Evolutionary conservation across 176 grass and related monocot species (phyloP).

Genomic region (Eragrostis curvula): DNA sequence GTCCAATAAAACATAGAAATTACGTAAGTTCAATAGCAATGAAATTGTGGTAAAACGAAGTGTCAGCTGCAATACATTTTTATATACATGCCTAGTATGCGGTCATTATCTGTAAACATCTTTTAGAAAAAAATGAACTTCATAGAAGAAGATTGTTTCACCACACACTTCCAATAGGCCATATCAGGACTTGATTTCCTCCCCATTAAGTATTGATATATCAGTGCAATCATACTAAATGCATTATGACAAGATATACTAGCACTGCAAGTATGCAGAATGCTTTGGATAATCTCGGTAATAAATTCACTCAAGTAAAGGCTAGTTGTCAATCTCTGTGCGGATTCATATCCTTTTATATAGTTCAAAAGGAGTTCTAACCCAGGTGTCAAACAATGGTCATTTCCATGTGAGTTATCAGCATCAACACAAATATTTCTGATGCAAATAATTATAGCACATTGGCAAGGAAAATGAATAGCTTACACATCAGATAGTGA

Average conservation of each 20-base stretch:
- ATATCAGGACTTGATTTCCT: not conserved
- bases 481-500: not conserved
- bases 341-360: not conserved
- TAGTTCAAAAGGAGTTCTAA: not conserved
- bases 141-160: not conserved
- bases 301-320: not conserved
- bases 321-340: not conserved
- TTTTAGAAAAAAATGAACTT: not conserved
- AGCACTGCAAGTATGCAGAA: not conserved
- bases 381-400: not conserved
- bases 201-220: not conserved
- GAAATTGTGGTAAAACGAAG: not conserved
- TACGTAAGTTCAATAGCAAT: slow-evolving; percentile 2
- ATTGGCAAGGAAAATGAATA: not conserved
- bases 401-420: slow-evolving; percentile 9
- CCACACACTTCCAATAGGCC: not conserved
- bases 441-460: not conserved
- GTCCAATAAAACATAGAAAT: not conserved
- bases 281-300: not conserved
- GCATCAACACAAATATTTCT: not conserved
- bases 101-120: not conserved
- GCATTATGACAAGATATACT: not conserved
- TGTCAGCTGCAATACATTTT: not conserved
- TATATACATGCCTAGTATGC: not conserved
- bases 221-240: not conserved